phyloP scores from a whole-genome alignment of 2,329 filamentous ascomycete genomes.

The Epichloe coenophiala region DNA sequence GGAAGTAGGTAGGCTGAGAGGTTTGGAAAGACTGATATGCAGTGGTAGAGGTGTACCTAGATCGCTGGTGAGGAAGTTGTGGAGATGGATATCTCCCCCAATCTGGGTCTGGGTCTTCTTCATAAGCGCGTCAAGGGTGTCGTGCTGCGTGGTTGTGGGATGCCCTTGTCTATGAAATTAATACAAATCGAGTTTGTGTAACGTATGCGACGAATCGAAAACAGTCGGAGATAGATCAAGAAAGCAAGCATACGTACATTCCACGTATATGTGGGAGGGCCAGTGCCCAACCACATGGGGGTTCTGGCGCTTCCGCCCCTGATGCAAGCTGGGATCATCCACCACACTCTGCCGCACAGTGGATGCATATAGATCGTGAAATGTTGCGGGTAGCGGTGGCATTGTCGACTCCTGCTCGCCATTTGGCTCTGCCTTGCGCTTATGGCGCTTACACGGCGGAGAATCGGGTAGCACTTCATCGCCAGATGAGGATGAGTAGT shows the following conservation, averaged over 20 bases:
- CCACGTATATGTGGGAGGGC: conserved; percentile 84
- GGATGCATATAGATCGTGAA: conserved; percentile 82
- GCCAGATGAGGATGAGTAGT: conserved; percentile 43
- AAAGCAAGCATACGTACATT: conserved; percentile 51
- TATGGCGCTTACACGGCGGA: conserved; percentile 11
- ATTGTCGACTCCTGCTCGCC: conserved; percentile 22
- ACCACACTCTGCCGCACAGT: conserved; percentile 61
- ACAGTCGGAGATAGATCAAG: not conserved
- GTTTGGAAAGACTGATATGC: conserved; percentile 81
- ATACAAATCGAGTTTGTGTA: no score
- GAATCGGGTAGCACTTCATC: conserved; percentile 9
- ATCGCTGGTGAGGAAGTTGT: conserved; percentile 62
- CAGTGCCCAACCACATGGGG: conserved; percentile 84
- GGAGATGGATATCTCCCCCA: conserved; percentile 29
- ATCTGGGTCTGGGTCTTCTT: conserved; percentile 21
- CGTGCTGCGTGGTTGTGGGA: conserved; percentile 34
- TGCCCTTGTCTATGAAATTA: conserved; percentile 31
- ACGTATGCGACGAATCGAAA: not conserved
- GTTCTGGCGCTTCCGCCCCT: conserved; percentile 66
- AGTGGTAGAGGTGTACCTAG: conserved; percentile 67
- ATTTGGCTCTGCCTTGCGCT: not conserved
- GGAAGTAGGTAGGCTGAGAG: conserved; percentile 60
- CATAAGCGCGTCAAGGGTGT: conserved; percentile 30
- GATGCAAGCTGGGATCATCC: conserved; percentile 77
- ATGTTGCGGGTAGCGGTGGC: conserved; percentile 64